Base-by-base conservation (phyloP, 768 basidiomycete species). In the Tricholoma flavovirens region DNA sequence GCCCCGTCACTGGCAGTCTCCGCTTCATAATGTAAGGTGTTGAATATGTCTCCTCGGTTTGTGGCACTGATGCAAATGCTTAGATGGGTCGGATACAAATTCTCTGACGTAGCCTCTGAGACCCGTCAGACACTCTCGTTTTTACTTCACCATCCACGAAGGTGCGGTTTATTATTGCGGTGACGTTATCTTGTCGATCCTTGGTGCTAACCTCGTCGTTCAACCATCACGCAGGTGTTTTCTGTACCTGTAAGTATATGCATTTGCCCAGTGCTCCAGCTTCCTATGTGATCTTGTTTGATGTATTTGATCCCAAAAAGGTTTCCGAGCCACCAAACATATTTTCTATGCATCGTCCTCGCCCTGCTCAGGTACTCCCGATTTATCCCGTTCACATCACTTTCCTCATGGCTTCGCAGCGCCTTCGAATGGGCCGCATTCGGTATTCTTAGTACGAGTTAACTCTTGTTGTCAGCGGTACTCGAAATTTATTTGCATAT, bases 241-340 rank as follows among this genome's bases (percentile, higher is more conserved):
- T 62, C 64, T 87, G 21, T 89, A 87, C 66, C 68, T 89, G 68
- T 77, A 59, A 38, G 74, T 65, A 14, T 5, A 32, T 30, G 8
- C 17, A 6, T 14, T 17, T 14, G 15, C 40, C 11, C 19, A 36
- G 45, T 33, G 10, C 33, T n/a, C 30, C 9, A 21, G 14, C 14
- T 11, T n/a, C 17, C 21, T n/a, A 26, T 26, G 3, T 5, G n/a
- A 24, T 22, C 12, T 14, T 17, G 9, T 42, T 29, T 30, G 15
- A 15, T 32, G 9, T 17, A 51, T 29, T 43, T 19, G 14, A 19
- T 12, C 24, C 21, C 2, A 36, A 4, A 35, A 42, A 79, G 77
- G 24, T 89, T 90, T 60, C 87, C 86, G 0, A 81, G 83, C 29
- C 86, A 87, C 56, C 87, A 89, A 63, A 88, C 87, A 2, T 87